Percentiles rank a stretch among this genome's conserved stretches.
These are phyloP conservation scores for Phaeosphaeriaceae sp. DNA, from an alignment of 2,329 filamentous ascomycete genomes.

Conservation along the genomic window DNA sequence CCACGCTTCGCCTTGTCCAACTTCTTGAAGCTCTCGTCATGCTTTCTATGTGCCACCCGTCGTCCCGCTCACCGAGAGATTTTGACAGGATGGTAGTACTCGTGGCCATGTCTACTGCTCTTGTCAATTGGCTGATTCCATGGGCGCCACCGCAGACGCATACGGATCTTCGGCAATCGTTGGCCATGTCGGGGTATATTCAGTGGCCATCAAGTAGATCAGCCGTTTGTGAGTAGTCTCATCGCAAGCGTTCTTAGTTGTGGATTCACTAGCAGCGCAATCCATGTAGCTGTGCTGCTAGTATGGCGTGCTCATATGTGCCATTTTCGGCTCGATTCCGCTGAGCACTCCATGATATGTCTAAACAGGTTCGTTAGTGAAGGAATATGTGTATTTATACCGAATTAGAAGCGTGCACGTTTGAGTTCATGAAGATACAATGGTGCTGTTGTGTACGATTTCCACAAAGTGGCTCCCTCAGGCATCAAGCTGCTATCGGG, in stretches of 20 bases:
- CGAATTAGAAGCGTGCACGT: too few relatives aligned
- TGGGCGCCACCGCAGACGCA: background rate
- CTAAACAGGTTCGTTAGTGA: too few relatives aligned
- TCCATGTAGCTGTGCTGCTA: background rate
- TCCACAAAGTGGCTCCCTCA: too few relatives aligned
- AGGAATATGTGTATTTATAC: too few relatives aligned
- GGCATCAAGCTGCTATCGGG: too few relatives aligned
- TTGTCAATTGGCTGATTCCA: background rate
- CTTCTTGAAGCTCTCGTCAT: background rate
- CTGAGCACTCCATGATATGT: background rate
- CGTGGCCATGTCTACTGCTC: background rate
- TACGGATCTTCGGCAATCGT: background rate
- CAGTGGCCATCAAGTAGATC: background rate
- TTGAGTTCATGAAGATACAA: too few relatives aligned
- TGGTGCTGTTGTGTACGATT: too few relatives aligned
- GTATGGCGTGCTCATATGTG: background rate
- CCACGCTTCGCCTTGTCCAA: background rate
- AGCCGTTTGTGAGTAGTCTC: background rate
- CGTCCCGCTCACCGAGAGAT: conserved; percentile 21
- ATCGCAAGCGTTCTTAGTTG: background rate
- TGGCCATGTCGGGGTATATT: background rate
- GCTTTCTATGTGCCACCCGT: conserved; percentile 10
- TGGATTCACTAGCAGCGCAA: background rate
- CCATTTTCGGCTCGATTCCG: background rate
- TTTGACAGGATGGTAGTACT: conserved; percentile 36